These are phyloP conservation scores for Aristolochia californica DNA, from an alignment of 164 flowering plant species.

Conservation along the genomic window DNA sequence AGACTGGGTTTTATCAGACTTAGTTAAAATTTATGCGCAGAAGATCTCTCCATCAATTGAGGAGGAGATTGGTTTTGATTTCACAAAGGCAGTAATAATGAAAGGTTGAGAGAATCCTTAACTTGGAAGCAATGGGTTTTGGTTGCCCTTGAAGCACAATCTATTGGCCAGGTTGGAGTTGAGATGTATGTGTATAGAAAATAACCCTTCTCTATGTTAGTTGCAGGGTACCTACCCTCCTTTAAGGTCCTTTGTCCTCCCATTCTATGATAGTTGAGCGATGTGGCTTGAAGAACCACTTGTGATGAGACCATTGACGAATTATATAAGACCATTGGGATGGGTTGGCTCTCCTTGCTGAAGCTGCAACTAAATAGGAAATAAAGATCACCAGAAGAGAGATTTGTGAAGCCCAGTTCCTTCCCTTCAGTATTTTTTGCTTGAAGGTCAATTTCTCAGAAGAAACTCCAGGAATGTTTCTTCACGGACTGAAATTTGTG, in stretches of 20 bases:
- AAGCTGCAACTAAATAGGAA: no score
- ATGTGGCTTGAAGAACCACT: no score
- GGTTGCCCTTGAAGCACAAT: slow-evolving; percentile 14
- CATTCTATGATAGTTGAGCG: no score
- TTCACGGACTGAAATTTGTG: no score
- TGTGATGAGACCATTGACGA: no score
- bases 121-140: slow-evolving; percentile 5
- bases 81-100: background rate
- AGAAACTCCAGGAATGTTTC: no score
- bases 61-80: background rate
- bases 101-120: background rate
- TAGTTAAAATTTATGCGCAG: slow-evolving; percentile 3
- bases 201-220: background rate
- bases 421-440: no score
- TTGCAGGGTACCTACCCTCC: slow-evolving; percentile 8
- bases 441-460: no score
- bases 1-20: background rate
- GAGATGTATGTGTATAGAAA: slow-evolving; percentile 1
- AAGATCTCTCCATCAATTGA: slow-evolving; percentile 3
- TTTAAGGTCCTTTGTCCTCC: background rate
- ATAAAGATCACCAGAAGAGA: no score
- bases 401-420: no score
- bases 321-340: no score
- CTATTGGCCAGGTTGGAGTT: background rate
- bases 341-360: no score